Base-by-base conservation (phyloP, 306 rosid genomes). In the Castanopsis chinensis region DNA sequence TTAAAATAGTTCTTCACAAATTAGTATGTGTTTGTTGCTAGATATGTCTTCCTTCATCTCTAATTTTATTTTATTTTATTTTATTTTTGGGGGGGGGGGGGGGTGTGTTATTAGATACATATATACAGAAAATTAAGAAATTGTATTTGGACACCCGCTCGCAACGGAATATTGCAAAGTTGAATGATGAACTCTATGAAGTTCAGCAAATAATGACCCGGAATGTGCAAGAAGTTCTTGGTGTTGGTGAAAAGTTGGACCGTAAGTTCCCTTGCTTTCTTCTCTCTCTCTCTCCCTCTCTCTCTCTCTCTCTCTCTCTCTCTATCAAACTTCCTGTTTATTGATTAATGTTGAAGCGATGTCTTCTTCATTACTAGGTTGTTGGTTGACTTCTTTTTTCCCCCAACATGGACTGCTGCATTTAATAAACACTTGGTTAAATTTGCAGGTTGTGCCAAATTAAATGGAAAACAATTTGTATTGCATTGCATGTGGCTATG, bases 221-320 rank as follows among this genome's bases (percentile, higher is more conserved):
- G n/a, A 95, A 95, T 88, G 99, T 95, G 86, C 99, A 92, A 87
- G 99, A 95, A 85, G 98, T 95, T 85, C 95, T 95, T 80, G 99
- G 99, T 83, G 99, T 95, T 77, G 99, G 99, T 69, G 97, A 95
- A 90, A 96, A 92, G 85, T 89, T 95, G 91, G 98, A 95, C 83
- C 96, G 99, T 95, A 91, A 91, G 99, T 65, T 60, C 79, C 69
- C 35, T 83, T 78, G 33, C 65, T 28, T 23, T 59, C 65, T 21
- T 4, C 19, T 54, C 6, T 15, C 18, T 53, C 77, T 5, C 37
- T 33, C 43, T 15, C 18, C 17, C 77, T 5, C 37, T 33, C 43
- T 37, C 10, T 35, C 41, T 35, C 41, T n/a, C n/a, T n/a, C n/a
- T 37, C 45, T 37, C 43, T 37, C 43, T 41, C 45, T 8, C 2